These are phyloP conservation scores for Pilasporangium apinafurcum DNA, from an alignment of 352 stramenopile genomes.

Conservation along the genomic window DNA sequence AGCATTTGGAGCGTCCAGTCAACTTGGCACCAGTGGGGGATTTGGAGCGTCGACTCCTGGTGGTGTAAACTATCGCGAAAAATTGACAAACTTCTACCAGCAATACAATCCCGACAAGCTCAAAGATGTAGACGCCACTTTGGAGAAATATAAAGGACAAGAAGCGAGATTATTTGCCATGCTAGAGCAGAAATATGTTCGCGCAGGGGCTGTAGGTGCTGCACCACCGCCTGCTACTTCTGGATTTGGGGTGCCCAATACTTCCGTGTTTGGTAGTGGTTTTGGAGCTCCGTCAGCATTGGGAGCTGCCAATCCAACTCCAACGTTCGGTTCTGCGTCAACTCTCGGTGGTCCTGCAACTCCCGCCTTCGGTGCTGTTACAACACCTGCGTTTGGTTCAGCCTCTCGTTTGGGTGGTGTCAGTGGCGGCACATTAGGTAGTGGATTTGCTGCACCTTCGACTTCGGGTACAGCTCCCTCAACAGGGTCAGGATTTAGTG, in stretches of 20 bases:
- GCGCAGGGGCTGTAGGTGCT: constrained; percentile 10
- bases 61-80: constrained; percentile 44
- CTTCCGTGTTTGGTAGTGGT: constrained; percentile 20
- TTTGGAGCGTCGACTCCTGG: constrained; percentile 22
- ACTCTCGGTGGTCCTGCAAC: constrained; percentile 21
- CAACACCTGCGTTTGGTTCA: constrained; percentile 24
- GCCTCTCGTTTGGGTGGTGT: constrained; percentile 6
- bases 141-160: constrained; percentile 71
- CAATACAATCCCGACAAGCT: constrained; percentile 69
- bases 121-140: constrained; percentile 51
- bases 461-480: constrained; percentile 5
- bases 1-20: constrained; percentile 15
- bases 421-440: constrained; percentile 14
- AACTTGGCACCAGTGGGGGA: constrained; percentile 21
- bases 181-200: constrained; percentile 74
- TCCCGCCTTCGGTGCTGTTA: constrained; percentile 4
- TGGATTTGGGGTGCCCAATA: constrained; percentile 36
- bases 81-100: constrained; percentile 62
- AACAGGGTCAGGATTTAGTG: constrained; percentile 33
- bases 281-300: constrained; percentile 50
- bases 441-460: constrained; percentile 20
- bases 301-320: constrained; percentile 20
- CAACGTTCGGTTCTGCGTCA: constrained; percentile 49
- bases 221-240: constrained; percentile 7
- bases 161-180: constrained; percentile 64